These are phyloP conservation scores for Trapa bicornis DNA, from an alignment of 345 rosid genomes.

Conservation along the genomic window DNA sequence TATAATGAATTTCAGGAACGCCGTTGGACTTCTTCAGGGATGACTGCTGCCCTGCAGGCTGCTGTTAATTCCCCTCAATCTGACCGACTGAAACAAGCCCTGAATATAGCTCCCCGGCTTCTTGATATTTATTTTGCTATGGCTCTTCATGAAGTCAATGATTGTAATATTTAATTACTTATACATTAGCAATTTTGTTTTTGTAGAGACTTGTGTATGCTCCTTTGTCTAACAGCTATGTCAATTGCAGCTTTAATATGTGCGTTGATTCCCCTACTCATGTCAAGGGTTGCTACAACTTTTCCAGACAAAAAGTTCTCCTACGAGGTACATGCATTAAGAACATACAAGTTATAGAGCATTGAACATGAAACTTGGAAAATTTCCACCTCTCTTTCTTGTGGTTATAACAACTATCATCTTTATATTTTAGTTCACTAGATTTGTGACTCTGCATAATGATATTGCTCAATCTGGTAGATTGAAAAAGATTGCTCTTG, in stretches of 20 bases:
- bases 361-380: background rate
- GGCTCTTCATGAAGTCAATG: constrained; percentile 58
- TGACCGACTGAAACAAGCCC: constrained; percentile 63
- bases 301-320: constrained; percentile 68
- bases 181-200: background rate
- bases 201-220: background rate
- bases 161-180: constrained; percentile 33
- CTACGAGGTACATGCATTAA: constrained; percentile 45
- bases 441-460: too few relatives aligned
- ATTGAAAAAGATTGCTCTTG: too few relatives aligned
- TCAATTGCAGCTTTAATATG: constrained; percentile 69
- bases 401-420: too few relatives aligned
- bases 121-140: constrained; percentile 63
- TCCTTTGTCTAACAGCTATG: background rate
- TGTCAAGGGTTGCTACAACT: constrained; percentile 63
- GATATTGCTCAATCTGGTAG: too few relatives aligned
- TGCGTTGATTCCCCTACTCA: constrained; percentile 73
- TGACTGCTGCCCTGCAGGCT: constrained; percentile 65
- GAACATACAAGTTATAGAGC: background rate
- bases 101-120: constrained; percentile 59
- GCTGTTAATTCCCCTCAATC: constrained; percentile 52
- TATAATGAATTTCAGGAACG: constrained; percentile 45
- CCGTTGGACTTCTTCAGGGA: constrained; percentile 65
- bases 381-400: background rate
- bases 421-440: too few relatives aligned